Evolutionary conservation across 495 filamentous ascomycete genomes (phyloP).

Genomic region (Thermochaetoides thermophila): DNA sequence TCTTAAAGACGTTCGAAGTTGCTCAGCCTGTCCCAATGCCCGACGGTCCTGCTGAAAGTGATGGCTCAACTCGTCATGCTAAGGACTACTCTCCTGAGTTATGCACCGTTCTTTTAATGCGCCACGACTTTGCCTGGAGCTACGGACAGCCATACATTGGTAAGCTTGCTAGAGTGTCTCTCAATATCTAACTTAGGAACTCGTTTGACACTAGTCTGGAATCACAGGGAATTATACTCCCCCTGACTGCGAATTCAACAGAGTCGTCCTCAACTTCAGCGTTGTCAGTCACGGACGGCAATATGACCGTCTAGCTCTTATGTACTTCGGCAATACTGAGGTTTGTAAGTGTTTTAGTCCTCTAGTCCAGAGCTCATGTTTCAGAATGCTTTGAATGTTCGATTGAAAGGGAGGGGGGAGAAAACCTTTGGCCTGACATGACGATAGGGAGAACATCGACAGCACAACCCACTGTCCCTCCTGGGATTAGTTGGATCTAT

Average conservation of each 20-base stretch:
- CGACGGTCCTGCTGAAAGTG: conserved; percentile 25
- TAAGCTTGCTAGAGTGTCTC: conserved; percentile 17
- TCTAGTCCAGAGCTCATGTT: too few species aligned
- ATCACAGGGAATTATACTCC: conserved; percentile 49
- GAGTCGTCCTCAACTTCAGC: conserved; percentile 69
- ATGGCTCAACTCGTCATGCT: conserved; percentile 13
- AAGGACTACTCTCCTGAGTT: conserved; percentile 11
- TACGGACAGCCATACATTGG: conserved; percentile 72
- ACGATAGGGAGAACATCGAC: conserved; percentile 56
- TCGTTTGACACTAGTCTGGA: neutral
- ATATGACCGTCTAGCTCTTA: conserved; percentile 63
- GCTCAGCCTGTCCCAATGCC: conserved; percentile 46
- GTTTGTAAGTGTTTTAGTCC: conserved; percentile 36
- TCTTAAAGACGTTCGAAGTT: conserved; percentile 52
- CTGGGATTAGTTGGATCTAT: conserved; percentile 61
- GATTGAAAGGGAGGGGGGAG: too few species aligned
- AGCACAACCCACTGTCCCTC: conserved; percentile 54
- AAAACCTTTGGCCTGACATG: neutral
- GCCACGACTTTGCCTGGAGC: conserved; percentile 58
- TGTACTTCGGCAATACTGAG: conserved; percentile 72
- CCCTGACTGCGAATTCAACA: conserved; percentile 58
- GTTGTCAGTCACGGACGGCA: conserved; percentile 60
- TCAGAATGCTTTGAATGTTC: too few species aligned
- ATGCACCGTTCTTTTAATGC: conserved; percentile 49
- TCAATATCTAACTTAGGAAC: neutral